These are phyloP conservation scores for Pouteria campechiana DNA, from an alignment of 179 eudicot genomes.

Conservation along the genomic window DNA sequence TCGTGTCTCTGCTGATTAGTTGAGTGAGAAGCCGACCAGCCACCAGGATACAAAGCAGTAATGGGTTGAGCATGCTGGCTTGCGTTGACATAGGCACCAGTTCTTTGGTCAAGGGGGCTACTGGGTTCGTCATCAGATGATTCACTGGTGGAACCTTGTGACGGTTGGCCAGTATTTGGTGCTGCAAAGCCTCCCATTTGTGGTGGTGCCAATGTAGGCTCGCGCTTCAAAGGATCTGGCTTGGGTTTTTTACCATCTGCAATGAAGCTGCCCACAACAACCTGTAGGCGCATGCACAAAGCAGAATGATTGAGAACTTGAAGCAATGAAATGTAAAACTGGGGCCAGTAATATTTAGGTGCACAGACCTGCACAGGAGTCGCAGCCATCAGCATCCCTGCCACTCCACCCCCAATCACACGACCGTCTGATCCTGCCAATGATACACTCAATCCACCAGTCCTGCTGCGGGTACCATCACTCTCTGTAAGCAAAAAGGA, in stretches of 20 bases:
- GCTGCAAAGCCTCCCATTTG: constrained; percentile 44
- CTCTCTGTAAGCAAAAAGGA: constrained; percentile 56
- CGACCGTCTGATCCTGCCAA: constrained; percentile 77
- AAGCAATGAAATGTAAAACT: background rate
- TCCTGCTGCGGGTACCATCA: constrained; percentile 40
- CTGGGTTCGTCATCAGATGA: constrained; percentile 55
- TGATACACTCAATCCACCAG: constrained; percentile 67
- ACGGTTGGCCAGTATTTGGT: constrained; percentile 39
- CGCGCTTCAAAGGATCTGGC: constrained; percentile 39
- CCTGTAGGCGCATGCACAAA: constrained; percentile 22
- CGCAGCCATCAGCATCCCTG: constrained; percentile 68
- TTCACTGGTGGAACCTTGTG: constrained; percentile 57
- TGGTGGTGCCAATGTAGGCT: constrained; percentile 29
- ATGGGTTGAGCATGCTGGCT: too few relatives aligned
- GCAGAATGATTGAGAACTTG: background rate
- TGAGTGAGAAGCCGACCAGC: too few relatives aligned
- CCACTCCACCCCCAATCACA: constrained; percentile 79
- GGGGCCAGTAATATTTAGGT: background rate
- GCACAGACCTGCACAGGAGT: constrained; percentile 64
- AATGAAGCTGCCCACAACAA: constrained; percentile 81
- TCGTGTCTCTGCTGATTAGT: too few relatives aligned
- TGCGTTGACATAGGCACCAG: constrained; percentile 36
- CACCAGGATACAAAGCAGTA: too few relatives aligned
- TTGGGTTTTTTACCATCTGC: constrained; percentile 69
- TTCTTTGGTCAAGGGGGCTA: constrained; percentile 22